Percentiles rank a stretch among this genome's conserved stretches.
These are phyloP conservation scores for Eutrema salsugineum DNA, from an alignment of 441 rosid species.

Conservation along the genomic window DNA sequence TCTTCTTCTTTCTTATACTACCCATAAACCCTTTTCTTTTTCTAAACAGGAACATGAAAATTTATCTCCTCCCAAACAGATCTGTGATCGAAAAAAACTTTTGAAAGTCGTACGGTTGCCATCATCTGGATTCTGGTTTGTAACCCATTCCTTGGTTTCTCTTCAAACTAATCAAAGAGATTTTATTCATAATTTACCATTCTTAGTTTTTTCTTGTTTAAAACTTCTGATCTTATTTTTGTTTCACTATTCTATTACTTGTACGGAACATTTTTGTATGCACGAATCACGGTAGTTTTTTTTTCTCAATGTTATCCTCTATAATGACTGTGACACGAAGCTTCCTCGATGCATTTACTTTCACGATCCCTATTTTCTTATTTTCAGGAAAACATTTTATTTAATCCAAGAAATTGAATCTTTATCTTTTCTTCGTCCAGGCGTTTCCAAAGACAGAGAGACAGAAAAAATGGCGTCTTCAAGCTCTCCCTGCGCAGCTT, in stretches of 20 bases:
- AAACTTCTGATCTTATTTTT: not conserved
- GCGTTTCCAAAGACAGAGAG: not conserved
- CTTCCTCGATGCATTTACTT: slow-evolving; percentile 25
- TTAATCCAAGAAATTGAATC: not conserved
- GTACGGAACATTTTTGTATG: slow-evolving; percentile 6
- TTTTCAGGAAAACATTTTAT: not conserved
- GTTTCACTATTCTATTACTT: slow-evolving; percentile 9
- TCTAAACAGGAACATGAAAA: not conserved
- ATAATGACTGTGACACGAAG: slow-evolving; percentile 16
- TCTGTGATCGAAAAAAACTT: slow-evolving; percentile 2
- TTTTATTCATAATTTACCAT: not conserved
- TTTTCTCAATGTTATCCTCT: not conserved
- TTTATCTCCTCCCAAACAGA: not conserved
- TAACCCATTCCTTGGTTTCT: not conserved
- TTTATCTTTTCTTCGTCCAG: not conserved
- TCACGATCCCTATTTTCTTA: slow-evolving; percentile 30
- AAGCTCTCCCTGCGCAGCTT: slow-evolving; percentile 91
- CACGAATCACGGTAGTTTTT: slow-evolving; percentile 19
- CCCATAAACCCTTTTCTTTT: not conserved
- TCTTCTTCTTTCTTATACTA: not conserved
- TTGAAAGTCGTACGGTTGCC: not conserved
- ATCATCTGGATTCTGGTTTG: slow-evolving; percentile 6
- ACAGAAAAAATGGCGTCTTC: slow-evolving; percentile 62
- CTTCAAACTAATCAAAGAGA: not conserved
- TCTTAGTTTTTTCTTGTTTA: not conserved